phyloP scores from a whole-genome alignment of 106 monocot species.

The Ottelia alismoides region DNA sequence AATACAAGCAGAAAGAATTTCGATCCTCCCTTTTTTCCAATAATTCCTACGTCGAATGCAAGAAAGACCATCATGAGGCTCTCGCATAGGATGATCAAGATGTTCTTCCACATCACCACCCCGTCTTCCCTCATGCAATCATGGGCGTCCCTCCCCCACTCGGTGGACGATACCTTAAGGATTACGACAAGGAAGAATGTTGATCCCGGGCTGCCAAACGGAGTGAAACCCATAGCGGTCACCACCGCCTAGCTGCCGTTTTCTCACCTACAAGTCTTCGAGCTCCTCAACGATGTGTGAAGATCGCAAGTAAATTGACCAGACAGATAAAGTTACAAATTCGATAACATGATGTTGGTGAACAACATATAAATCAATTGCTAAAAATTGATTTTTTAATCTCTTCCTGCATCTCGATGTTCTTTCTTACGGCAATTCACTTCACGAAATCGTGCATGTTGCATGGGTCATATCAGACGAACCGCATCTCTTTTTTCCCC shows the following conservation, averaged over 20 bases:
- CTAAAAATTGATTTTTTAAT: too few species aligned
- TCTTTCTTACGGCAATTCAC: conserved; percentile 65
- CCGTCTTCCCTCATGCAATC: conserved; percentile 31
- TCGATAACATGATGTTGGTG: too few species aligned
- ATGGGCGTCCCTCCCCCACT: conserved; percentile 84
- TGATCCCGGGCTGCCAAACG: conserved; percentile 81
- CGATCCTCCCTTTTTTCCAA: too few species aligned
- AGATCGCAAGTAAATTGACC: too few species aligned
- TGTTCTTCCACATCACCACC: conserved; percentile 52
- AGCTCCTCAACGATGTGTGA: conserved; percentile 70
- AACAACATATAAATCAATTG: too few species aligned
- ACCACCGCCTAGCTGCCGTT: conserved; percentile 86
- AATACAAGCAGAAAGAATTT: too few species aligned
- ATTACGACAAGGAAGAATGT: conserved; percentile 71
- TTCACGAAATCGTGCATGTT: conserved; percentile 93
- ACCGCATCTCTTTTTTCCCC: conserved; percentile 88
- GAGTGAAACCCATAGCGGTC: conserved; percentile 70
- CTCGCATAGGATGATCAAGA: conserved; percentile 79
- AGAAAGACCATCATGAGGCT: conserved; percentile 94
- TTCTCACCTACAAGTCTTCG: conserved; percentile 63
- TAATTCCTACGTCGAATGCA: conserved; percentile 64
- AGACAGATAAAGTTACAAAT: too few species aligned
- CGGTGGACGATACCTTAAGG: conserved; percentile 63
- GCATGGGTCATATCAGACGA: conserved; percentile 91
- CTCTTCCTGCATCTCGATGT: conserved; percentile 85